A percentile compares a stretch with the other conserved stretches of the same genome.
phyloP scores from a whole-genome alignment of 108 stramenopile genomes.

The Chaetoceros muelleri region DNA sequence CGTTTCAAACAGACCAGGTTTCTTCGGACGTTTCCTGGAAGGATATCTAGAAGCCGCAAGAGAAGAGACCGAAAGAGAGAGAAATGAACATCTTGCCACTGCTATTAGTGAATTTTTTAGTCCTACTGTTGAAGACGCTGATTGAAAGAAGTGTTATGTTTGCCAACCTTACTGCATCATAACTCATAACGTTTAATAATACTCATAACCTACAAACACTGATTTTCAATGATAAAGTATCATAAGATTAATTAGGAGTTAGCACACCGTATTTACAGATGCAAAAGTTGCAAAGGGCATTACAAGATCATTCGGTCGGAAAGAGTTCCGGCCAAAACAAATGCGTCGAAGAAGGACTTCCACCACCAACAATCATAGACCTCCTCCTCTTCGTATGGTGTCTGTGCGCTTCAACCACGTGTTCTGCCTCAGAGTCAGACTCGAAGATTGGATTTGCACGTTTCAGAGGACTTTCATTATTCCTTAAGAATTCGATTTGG shows the following conservation, averaged over 20 bases:
- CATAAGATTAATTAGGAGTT: too few relatives aligned
- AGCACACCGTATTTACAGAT: too few relatives aligned
- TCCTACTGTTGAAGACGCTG: not conserved
- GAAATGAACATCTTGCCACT: constrained; percentile 45
- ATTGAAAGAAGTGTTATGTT: too few relatives aligned
- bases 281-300: too few relatives aligned
- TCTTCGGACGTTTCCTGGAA: constrained; percentile 74
- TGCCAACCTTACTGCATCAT: too few relatives aligned
- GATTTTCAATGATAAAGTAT: too few relatives aligned
- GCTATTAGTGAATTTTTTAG: constrained; percentile 79
- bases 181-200: too few relatives aligned
- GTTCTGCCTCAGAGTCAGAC: not conserved
- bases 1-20: constrained; percentile 30
- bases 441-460: not conserved
- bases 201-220: too few relatives aligned
- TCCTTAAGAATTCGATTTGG: too few relatives aligned
- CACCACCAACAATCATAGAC: not conserved
- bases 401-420: not conserved
- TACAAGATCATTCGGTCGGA: not conserved
- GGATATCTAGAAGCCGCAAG: constrained; percentile 58
- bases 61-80: constrained; percentile 34
- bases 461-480: not conserved
- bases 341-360: not conserved
- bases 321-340: not conserved
- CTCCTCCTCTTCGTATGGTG: not conserved